Percentiles rank a stretch among this genome's conserved stretches.
These are phyloP conservation scores for Tylopilus intermedius DNA, from an alignment of 768 basidiomycete species.

Conservation along the genomic window DNA sequence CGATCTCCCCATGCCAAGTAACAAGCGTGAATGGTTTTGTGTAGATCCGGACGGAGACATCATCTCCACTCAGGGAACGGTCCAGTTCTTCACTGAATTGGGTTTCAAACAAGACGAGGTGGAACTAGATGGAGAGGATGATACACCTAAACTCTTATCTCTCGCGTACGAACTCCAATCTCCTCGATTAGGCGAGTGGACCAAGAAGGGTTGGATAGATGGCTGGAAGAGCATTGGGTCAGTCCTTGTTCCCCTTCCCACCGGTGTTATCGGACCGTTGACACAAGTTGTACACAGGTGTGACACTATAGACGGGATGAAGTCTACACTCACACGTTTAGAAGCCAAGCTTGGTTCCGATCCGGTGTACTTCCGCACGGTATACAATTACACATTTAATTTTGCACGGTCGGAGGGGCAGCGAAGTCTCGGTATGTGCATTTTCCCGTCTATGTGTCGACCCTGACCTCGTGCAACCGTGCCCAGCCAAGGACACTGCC, in stretches of 20 bases:
- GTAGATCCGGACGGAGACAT: conserved; percentile 55
- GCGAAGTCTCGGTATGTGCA: conserved; percentile 64
- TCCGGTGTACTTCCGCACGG: conserved; percentile 63
- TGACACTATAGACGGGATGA: conserved; percentile 64
- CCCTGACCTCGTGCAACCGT: conserved; percentile 1
- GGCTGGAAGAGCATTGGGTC: conserved; percentile 77
- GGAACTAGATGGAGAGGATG: conserved; percentile 67
- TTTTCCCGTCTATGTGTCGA: background rate
- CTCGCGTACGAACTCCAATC: conserved; percentile 80
- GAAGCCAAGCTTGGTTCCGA: conserved; percentile 59
- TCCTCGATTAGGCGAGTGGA: conserved; percentile 68
- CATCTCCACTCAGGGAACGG: conserved; percentile 76
- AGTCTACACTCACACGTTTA: conserved; percentile 47
- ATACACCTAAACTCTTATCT: conserved; percentile 69
- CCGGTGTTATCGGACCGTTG: conserved; percentile 5
- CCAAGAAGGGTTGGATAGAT: conserved; percentile 64
- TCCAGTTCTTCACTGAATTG: conserved; percentile 51
- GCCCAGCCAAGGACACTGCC: conserved; percentile 61
- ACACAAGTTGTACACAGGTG: conserved; percentile 38
- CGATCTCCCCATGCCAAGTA: background rate
- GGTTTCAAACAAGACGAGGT: conserved; percentile 31
- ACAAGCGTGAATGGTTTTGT: conserved; percentile 1
- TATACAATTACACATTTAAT: conserved; percentile 78
- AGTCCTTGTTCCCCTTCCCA: conserved; percentile 21
- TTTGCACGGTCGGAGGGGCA: conserved; percentile 75